These are phyloP conservation scores for Pluteus cervinus DNA, from an alignment of 768 basidiomycete species.

Conservation along the genomic window DNA sequence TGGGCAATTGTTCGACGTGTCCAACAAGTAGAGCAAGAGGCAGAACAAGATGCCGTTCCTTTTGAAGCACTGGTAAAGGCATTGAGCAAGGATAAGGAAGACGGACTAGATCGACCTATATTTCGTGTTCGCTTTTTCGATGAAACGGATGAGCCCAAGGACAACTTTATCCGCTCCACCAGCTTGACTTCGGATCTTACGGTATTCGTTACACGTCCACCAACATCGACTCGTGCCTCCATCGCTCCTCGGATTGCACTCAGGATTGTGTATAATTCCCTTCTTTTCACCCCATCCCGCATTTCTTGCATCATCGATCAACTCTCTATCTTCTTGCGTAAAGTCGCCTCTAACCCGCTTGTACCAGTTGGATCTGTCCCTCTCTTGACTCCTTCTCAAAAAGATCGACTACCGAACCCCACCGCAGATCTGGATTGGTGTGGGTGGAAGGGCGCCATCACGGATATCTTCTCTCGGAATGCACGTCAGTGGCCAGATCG, in stretches of 20 bases:
- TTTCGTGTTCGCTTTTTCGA: constrained; percentile 98
- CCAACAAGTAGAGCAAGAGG: constrained; percentile 78
- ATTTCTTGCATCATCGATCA: constrained; percentile 82
- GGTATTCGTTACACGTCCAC: constrained; percentile 75
- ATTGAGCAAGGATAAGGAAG: constrained; percentile 61
- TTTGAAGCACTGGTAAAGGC: constrained; percentile 72
- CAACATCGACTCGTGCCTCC: constrained; percentile 59
- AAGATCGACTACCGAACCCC: constrained; percentile 71
- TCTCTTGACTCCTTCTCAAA: constrained; percentile 68
- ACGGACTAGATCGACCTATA: constrained; percentile 55
- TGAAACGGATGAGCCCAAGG: constrained; percentile 70
- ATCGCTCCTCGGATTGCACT: constrained; percentile 73
- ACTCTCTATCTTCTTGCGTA: constrained; percentile 70
- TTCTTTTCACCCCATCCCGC: constrained; percentile 78
- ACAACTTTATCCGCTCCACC: constrained; percentile 73
- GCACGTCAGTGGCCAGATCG: constrained; percentile 73
- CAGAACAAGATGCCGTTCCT: constrained; percentile 74
- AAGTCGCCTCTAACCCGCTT: constrained; percentile 61
- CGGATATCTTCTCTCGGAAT: constrained; percentile 89
- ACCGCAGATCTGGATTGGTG: constrained; percentile 92
- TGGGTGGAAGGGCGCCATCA: constrained; percentile 95
- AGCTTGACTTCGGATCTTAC: constrained; percentile 90
- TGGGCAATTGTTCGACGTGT: constrained; percentile 85
- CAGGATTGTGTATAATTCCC: constrained; percentile 88
- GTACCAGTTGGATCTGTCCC: constrained; percentile 75